Conservation (phyloP, 164 flowering plant genomes). For the Cinnamomum chago region DNA sequence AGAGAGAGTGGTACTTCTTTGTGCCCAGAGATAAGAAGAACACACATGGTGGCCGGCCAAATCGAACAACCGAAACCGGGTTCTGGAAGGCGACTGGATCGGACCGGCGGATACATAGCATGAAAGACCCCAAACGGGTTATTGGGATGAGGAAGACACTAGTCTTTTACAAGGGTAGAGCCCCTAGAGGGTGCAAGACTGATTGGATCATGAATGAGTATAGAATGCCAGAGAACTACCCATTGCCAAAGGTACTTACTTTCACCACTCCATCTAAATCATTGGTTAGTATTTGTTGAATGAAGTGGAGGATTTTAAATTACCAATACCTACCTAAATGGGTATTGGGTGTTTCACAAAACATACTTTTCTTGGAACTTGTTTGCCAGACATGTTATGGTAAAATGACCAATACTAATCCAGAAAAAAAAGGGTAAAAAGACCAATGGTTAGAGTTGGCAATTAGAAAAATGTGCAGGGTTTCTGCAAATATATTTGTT, state of each 20-base stretch:
- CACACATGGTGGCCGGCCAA: constrained; percentile 78
- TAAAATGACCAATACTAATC: no score
- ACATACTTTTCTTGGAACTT: no score
- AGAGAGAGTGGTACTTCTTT: constrained; percentile 95
- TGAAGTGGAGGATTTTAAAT: background rate
- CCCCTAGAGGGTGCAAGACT: constrained; percentile 70
- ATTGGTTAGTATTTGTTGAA: background rate
- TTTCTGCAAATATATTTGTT: background rate
- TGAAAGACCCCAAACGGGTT: constrained; percentile 46
- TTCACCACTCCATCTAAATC: background rate
- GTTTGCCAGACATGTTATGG: no score
- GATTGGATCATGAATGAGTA: constrained; percentile 99
- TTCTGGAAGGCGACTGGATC: constrained; percentile 99
- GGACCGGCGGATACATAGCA: constrained; percentile 56
- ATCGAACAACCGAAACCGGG: constrained; percentile 71
- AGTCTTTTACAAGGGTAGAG: constrained; percentile 84
- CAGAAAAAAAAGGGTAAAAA: no score
- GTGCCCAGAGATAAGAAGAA: constrained; percentile 83
- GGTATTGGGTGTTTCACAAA: no score
- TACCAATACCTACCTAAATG: no score
- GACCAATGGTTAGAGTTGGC: no score
- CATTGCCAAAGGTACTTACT: constrained; percentile 20
- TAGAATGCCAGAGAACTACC: constrained; percentile 25
- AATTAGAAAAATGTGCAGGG: no score
- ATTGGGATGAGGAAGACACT: constrained; percentile 81